phyloP scores from a whole-genome alignment of 768 basidiomycete species.

The Naganishia kalamii region DNA sequence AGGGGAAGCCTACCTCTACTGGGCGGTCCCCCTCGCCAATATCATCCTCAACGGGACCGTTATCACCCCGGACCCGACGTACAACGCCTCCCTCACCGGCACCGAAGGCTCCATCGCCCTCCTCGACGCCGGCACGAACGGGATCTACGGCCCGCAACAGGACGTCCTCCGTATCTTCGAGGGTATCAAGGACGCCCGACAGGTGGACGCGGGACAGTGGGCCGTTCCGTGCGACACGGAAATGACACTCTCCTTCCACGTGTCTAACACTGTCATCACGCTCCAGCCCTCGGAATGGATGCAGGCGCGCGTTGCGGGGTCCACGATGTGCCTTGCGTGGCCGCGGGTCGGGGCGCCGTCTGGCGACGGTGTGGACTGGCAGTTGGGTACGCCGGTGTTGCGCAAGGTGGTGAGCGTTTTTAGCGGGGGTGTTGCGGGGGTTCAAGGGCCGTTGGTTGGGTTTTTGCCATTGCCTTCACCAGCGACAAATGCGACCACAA shows the following conservation, averaged over 20 bases:
- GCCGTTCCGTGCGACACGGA: constrained; percentile 39
- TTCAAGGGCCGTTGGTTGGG: constrained; percentile 39
- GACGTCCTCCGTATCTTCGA: constrained; percentile 38
- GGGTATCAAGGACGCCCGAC: constrained; percentile 34
- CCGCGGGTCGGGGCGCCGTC: constrained; percentile 33
- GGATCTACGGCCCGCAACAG: constrained; percentile 39
- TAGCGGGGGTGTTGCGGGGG: constrained; percentile 39
- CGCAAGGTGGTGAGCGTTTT: constrained; percentile 39
- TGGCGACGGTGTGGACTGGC: constrained; percentile 44
- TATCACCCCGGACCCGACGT: constrained; percentile 32
- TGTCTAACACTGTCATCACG: constrained; percentile 29
- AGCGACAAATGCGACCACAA: background rate
- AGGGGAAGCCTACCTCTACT: constrained; percentile 31
- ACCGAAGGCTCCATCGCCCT: constrained; percentile 32
- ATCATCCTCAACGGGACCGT: constrained; percentile 40
- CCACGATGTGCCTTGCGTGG: constrained; percentile 41
- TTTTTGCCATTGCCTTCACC: constrained; percentile 33
- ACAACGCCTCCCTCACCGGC: constrained; percentile 23
- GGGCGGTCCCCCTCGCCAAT: constrained; percentile 33
- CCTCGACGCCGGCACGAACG: constrained; percentile 40
- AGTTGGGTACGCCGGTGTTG: constrained; percentile 42
- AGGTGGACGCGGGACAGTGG: constrained; percentile 37
- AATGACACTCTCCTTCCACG: constrained; percentile 40
- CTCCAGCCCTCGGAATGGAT: constrained; percentile 45
- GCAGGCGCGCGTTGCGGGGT: constrained; percentile 31